Base-by-base conservation (phyloP, 1,284 basidiomycete species). In the Boletellus dicymbophilus region DNA sequence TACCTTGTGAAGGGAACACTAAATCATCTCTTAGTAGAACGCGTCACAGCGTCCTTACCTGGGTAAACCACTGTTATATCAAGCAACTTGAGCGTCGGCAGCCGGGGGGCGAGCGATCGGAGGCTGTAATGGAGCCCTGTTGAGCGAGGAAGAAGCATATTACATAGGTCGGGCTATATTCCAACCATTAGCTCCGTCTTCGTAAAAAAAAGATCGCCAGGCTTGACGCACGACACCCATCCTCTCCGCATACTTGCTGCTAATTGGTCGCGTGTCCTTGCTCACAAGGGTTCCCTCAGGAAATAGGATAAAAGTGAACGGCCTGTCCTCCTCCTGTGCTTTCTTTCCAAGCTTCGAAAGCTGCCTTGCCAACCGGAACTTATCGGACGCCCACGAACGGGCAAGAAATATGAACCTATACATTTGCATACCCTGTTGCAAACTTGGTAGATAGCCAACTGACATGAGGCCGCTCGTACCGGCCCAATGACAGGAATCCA, bases 221-320 rank as follows among this genome's bases (percentile, higher is more conserved):
- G 41, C n/a, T 50, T 37, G 22, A 77, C 91, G 72, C 62, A 92
- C 91, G 55, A 93, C 83, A 13, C 87, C 88, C 56, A 81, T 77
- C 70, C 90, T 93, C 51, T 91, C 85, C 11, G 92, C 90, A 64
- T 85, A 97, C 58, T 85, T 88, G 69, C 83, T 83, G 70, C 90
- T 94, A 55, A 90, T 78, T 1, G 90, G 90, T 39, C 91, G 74
- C 3, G 94, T 97, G 55, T 93, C 74, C 48, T 81, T 78, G 64
- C 88, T 92, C 11, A 93, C 85, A 36, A 98, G 83, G 1, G 95
- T 97, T 15, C 95, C 95, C 69, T 98, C 95, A 0, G 95, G 95
- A 66, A 95, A 98, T 40, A 98, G 78, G 41, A 98, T 75, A 58
- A 96, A 83, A 53, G 88, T 85, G 31, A 97, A 75, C 0, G 92